phyloP scores from a whole-genome alignment of 768 basidiomycete species.

The Lyophyllum semitale region DNA sequence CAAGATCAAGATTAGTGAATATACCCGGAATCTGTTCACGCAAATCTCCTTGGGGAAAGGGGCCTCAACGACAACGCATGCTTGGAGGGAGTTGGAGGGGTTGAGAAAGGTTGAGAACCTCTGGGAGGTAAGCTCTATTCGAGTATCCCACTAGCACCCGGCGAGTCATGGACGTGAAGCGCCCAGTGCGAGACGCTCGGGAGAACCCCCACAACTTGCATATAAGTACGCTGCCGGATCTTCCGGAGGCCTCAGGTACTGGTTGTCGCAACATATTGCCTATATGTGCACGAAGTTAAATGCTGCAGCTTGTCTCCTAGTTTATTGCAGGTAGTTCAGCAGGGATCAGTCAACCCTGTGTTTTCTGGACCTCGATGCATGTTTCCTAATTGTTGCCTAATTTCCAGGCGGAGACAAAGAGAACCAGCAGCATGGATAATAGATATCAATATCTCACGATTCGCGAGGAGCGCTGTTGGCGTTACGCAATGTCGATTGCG shows the following conservation, averaged over 20 bases:
- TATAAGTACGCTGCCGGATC: neutral
- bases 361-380: neutral
- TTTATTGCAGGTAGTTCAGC: neutral
- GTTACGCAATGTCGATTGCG: slow-evolving; percentile 8
- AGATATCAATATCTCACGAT: no score
- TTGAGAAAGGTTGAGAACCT: neutral
- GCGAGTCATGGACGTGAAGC: neutral
- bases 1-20: slow-evolving; percentile 8
- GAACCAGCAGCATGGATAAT: slow-evolving; percentile 7
- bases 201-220: neutral
- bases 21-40: slow-evolving; percentile 2
- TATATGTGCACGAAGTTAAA: slow-evolving; percentile 1
- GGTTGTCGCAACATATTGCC: neutral
- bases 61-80: neutral
- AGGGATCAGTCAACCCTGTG: neutral
- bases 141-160: neutral
- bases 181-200: neutral
- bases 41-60: neutral
- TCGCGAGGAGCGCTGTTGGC: neutral
- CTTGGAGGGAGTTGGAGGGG: neutral
- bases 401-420: neutral
- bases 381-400: no score
- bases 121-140: neutral
- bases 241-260: slow-evolving; percentile 1
- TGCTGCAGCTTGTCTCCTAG: neutral